Evolutionary conservation across 371 early-diverging fungal species (phyloP).

Genomic region (Mortierella sp.): DNA sequence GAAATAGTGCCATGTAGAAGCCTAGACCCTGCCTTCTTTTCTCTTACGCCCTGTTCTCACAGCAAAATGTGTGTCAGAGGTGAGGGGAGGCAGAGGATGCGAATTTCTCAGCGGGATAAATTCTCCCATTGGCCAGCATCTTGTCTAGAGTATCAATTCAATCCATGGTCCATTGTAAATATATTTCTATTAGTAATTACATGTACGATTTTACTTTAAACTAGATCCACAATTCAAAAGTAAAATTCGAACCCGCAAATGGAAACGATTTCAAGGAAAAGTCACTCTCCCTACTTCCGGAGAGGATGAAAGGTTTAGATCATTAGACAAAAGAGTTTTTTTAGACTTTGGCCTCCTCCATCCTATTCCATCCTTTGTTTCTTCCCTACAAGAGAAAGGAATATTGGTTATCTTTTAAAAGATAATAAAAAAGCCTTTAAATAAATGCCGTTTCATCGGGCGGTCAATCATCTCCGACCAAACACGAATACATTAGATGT

Average conservation of each 20-base stretch:
- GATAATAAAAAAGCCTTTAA: neutral
- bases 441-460: neutral
- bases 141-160: neutral
- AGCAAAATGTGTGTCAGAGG: neutral
- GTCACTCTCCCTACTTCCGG: neutral
- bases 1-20: neutral
- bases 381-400: neutral
- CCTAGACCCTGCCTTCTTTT: neutral
- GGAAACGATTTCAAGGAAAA: constrained; percentile 4
- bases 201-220: too few species aligned
- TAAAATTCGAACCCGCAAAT: constrained; percentile 1
- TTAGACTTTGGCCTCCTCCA: neutral
- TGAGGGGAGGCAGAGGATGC: neutral
- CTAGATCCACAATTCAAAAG: neutral
- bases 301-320: too few species aligned
- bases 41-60: neutral
- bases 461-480: neutral
- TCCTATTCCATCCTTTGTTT: neutral
- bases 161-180: neutral
- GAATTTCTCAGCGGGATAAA: constrained; percentile 11
- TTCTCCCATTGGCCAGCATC: constrained; percentile 23
- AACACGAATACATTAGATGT: neutral
- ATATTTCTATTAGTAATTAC: neutral
- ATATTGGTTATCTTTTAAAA: too few species aligned
- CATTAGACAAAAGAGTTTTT: neutral